A percentile compares a stretch with the other conserved stretches of the same genome.
Conservation (phyloP, 345 rosid genomes). For the Citrus inodora region DNA sequence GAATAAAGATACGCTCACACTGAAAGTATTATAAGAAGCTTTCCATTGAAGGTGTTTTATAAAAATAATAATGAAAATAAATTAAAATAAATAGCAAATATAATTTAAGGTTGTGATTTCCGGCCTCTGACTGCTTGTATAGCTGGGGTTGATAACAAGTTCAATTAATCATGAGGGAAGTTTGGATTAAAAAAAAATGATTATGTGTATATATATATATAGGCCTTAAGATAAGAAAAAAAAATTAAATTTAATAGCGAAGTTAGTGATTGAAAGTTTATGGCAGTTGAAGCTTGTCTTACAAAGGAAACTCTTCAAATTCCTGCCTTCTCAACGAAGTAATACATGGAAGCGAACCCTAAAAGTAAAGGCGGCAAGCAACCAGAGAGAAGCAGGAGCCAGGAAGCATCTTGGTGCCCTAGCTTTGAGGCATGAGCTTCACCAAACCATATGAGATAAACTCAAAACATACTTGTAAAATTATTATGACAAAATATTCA, state of each 20-base stretch:
- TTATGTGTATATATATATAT: too few species aligned
- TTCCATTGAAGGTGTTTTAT: too few species aligned
- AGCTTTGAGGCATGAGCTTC: background rate
- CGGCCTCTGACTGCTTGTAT: too few species aligned
- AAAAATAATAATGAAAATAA: too few species aligned
- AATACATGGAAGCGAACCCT: background rate
- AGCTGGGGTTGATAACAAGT: too few species aligned
- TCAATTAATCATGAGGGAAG: too few species aligned
- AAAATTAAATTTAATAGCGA: background rate
- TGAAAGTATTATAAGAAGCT: too few species aligned
- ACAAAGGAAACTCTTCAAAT: background rate
- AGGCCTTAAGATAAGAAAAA: too few species aligned
- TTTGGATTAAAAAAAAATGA: too few species aligned
- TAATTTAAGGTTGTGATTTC: too few species aligned
- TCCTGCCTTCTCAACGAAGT: background rate
- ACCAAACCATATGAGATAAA: constrained; percentile 8
- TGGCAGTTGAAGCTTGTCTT: background rate
- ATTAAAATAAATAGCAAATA: too few species aligned
- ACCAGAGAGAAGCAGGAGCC: background rate
- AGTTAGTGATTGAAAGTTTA: background rate
- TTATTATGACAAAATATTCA: background rate
- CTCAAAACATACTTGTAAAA: background rate
- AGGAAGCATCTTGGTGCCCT: background rate
- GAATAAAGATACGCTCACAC: too few species aligned
- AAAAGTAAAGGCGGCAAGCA: background rate